phyloP scores from a whole-genome alignment of 2,329 filamentous ascomycete genomes.

The Diaporthe nobilis region DNA sequence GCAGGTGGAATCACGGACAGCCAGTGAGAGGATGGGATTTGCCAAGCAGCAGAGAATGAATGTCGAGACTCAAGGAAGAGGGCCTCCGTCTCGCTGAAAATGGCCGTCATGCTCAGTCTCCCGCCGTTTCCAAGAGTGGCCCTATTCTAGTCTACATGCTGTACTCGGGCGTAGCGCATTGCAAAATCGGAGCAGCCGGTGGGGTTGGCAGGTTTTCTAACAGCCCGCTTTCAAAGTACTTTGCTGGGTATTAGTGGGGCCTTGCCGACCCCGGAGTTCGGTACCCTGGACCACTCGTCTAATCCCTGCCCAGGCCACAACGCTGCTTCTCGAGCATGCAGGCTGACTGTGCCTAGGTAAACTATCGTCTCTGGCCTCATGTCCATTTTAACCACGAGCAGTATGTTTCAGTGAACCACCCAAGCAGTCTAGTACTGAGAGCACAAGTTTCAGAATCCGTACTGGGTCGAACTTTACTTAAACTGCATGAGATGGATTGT shows the following conservation, averaged over 20 bases:
- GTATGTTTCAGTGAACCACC: not conserved
- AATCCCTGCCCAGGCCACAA: slow-evolving; percentile 3
- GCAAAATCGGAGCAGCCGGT: slow-evolving; percentile 32
- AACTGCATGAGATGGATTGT: not conserved
- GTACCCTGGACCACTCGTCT: not conserved
- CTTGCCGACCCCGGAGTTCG: slow-evolving; percentile 39
- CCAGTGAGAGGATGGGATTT: not conserved
- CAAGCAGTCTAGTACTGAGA: not conserved
- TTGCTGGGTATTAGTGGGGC: slow-evolving; percentile 17
- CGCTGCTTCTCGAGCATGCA: not conserved
- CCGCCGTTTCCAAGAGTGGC: not conserved
- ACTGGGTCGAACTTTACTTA: not conserved
- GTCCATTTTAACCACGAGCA: not conserved
- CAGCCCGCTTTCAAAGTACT: not conserved
- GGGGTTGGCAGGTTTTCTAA: slow-evolving; percentile 21
- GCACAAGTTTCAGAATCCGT: not conserved
- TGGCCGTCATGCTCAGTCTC: not conserved
- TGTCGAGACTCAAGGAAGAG: not conserved
- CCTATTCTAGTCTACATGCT: slow-evolving; percentile 14
- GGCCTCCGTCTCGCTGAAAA: not conserved
- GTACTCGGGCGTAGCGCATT: slow-evolving; percentile 17
- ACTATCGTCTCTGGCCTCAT: not conserved
- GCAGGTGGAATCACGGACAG: not conserved
- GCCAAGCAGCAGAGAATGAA: slow-evolving; percentile 2
- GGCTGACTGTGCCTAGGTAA: not conserved